These are phyloP conservation scores for Clarireedia sp. DNA, from an alignment of 2,329 filamentous ascomycete genomes.

Conservation along the genomic window DNA sequence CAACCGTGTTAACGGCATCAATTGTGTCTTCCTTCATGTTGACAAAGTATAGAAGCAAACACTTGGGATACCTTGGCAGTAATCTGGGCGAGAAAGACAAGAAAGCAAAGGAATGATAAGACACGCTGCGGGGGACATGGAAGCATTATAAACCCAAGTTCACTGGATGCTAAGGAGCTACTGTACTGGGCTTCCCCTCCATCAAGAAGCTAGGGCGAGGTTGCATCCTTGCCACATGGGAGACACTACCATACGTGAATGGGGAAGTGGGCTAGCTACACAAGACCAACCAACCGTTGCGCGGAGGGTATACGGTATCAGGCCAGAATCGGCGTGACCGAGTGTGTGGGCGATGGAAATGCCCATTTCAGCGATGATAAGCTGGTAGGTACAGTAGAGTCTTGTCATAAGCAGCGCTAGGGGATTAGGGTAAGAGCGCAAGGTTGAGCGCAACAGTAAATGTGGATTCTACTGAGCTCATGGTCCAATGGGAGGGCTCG, in stretches of 20 bases:
- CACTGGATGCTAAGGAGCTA: neutral
- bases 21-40: constrained; percentile 3
- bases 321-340: neutral
- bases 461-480: too few relatives aligned
- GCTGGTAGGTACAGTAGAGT: neutral
- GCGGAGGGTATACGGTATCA: neutral
- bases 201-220: neutral
- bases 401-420: neutral
- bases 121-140: neutral
- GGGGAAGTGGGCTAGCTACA: neutral
- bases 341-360: neutral
- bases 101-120: neutral
- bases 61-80: neutral
- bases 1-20: neutral
- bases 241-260: neutral
- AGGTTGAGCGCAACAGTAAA: neutral
- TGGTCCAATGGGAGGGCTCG: too few relatives aligned
- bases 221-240: constrained; percentile 1
- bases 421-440: neutral
- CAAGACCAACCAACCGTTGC: neutral
- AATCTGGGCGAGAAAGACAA: neutral
- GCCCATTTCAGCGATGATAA: neutral
- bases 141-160: neutral
- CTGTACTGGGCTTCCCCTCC: neutral
- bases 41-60: neutral